Evolutionary conservation across 805 yeast species (phyloP).

Genomic region (Spathaspora sp.): DNA sequence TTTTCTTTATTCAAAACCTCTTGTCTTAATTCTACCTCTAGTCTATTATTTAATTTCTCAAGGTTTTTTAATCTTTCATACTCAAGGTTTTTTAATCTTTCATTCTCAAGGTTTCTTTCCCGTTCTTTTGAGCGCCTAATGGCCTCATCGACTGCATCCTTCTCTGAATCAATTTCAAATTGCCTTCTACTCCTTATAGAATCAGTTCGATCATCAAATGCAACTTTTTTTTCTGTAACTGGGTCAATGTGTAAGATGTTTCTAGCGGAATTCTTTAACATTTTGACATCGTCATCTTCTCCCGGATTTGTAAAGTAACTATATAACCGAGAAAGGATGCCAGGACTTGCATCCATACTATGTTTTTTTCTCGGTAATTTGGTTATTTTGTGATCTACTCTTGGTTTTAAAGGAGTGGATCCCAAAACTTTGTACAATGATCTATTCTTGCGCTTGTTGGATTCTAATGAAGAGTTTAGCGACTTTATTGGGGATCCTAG

Average conservation of each 20-base stretch:
- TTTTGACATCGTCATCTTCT: conserved; percentile 12
- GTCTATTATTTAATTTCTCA: no score
- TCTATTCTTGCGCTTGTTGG: background rate
- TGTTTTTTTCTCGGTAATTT: background rate
- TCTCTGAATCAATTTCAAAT: conserved; percentile 8
- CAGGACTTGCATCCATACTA: background rate
- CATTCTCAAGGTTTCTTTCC: background rate
- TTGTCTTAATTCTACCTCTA: background rate
- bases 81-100: background rate
- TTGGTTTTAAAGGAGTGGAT: background rate
- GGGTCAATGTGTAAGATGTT: conserved; percentile 8
- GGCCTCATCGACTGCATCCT: conserved; percentile 13
- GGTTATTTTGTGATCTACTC: conserved; percentile 2
- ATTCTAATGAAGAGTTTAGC: background rate
- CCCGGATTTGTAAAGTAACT: conserved; percentile 11
- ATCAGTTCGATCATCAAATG: conserved; percentile 8
- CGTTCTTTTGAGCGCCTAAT: conserved; percentile 1
- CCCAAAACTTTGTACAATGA: conserved; percentile 5
- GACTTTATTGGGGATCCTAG: conserved; percentile 4
- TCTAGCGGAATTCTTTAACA: conserved; percentile 15
- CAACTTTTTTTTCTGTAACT: conserved; percentile 11
- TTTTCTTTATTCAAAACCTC: background rate
- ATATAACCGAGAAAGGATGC: conserved; percentile 6
- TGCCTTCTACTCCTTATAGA: background rate
- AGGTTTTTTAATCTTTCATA: background rate